A percentile compares a stretch with the other conserved stretches of the same genome.
Evolutionary conservation across 305 asterid species (phyloP).

Genomic region (Fraxinus sp.): DNA sequence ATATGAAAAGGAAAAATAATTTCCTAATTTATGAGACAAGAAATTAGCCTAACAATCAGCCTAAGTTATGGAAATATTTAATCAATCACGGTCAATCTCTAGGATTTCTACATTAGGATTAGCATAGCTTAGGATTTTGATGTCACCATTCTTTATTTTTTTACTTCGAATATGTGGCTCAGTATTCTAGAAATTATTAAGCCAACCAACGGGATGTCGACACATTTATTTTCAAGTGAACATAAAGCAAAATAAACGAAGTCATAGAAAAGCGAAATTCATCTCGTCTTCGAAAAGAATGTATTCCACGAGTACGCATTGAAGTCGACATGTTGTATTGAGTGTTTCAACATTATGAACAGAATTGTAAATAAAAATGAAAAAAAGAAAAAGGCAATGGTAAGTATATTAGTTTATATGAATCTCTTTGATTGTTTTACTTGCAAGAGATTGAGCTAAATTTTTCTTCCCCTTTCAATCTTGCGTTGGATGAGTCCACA

Average conservation of each 20-base stretch:
- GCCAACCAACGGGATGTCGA: slow-evolving; percentile 15
- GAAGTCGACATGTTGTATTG: not conserved
- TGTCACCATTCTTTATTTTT: not conserved
- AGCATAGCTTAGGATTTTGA: slow-evolving; percentile 4
- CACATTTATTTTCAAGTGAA: not conserved
- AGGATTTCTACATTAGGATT: slow-evolving; percentile 4
- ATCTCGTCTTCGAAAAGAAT: slow-evolving; percentile 5
- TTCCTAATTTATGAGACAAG: too few relatives aligned
- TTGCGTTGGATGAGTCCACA: not conserved
- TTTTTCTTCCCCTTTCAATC: not conserved
- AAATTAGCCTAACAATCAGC: too few relatives aligned
- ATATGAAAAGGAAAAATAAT: too few relatives aligned
- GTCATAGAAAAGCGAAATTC: not conserved
- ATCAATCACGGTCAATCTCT: too few relatives aligned
- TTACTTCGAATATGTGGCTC: slow-evolving; percentile 4
- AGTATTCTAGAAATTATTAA: not conserved
- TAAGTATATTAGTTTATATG: not conserved
- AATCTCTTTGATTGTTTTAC: not conserved
- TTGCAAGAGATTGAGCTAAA: not conserved
- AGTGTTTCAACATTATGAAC: not conserved
- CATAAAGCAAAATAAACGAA: not conserved
- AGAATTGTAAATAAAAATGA: not conserved
- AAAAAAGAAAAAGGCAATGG: not conserved
- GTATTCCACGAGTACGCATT: slow-evolving; percentile 6
- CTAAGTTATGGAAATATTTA: too few relatives aligned